Evolutionary conservation across 805 yeast genomes (phyloP), one percentile per base, ranked within the genome.

Genomic region (Myxozyma mucilagina): DNA sequence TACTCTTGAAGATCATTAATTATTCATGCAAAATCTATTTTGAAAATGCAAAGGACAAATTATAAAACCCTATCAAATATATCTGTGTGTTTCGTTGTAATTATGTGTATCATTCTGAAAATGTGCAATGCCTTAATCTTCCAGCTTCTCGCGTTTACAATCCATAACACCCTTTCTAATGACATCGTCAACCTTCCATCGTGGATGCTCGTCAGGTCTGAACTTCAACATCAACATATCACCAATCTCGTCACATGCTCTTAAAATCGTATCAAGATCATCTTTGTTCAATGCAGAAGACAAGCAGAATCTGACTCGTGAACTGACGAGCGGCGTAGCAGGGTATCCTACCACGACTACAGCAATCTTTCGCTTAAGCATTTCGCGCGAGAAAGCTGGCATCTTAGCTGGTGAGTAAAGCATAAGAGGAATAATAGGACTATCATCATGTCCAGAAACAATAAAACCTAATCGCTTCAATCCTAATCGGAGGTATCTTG

Each of bases 281-380:
- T 89, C 93, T 76, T 94, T 94, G 36, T 96, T 94, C 69, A 96
- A 81, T 0, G 98, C 88, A 0, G 97, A 79, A 57, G 96, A 87
- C 69, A 94, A 87, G 80, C 99, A 94, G 70, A 94, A 84, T 74
- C 99, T 84, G 32, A 90, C 91, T 76, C 99, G 85, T 4, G 96
- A 88, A 41, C 91, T 84, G 47, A 90, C 85, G 67, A 94, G 80
- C 39, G 97, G 97, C 0, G 98, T 93, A 0, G 99, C 99, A 10
- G 99, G 99, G 73, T 94, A 94, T 41, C 98, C 97, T 47, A 93
- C 98, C 65, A 93, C 87, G 39, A 94, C 99, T 52, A 93, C 92
- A 2, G 99, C 99, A 63, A 94, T 86, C 56, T 88, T 88, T 75
- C 84, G 79, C 66, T 82, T 84, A 68, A 87, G 82, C 81, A 93